Base-by-base conservation (phyloP, 2,329 filamentous ascomycete species). In the Aureobasidium uvarum region DNA sequence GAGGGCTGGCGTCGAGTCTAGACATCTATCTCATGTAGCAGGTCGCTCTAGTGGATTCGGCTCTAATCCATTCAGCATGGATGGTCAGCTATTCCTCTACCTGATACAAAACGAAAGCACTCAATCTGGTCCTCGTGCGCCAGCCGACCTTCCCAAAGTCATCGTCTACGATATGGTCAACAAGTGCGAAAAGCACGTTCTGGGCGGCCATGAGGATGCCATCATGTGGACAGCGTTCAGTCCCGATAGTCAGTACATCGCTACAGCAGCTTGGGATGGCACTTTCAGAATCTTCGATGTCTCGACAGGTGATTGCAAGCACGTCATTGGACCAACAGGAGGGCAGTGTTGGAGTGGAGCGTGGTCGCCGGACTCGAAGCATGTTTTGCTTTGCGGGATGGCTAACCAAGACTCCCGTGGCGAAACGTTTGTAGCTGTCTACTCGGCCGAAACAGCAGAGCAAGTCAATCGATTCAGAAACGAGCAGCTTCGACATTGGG, bases 311-410 rank as follows among this genome's bases (percentile, higher is more conserved):
- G 56, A 48, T 5, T 60, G 43, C 14, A 60, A 46, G 16, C 56
- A 60, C 10, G 28, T 60, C 41, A 46, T 60, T 13, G 56, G 56
- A 23, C 56, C 56, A 13, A 60, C 41, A n/a, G 56, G 56, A 18
- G 56, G 56, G 4, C 56, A 60, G 36, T 60, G 56, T 5, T 48
- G 41, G 41, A 36, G 20, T 13, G 56, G 41, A 36, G 41, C 28
- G 11, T 60, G 41, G 41, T 60, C 56, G 3, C 56, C 56, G 1
- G 41, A 48, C 16, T 60, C 56, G 5, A 41, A 18, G 2, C 20
- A 60, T 38, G 4, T 60, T 3, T 5, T 60, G 10, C 13, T 60
- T 13, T 48, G 18, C 16, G 56, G 56, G 5, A 48, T 25, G 28
- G n/a, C n/a, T 5, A 38, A 45, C 5, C 25, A 25, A 31, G 43